Percentiles rank a stretch among this genome's conserved stretches.
Evolutionary conservation across 352 stramenopile genomes (phyloP).

Genomic region (Globisporangium paddicum): DNA sequence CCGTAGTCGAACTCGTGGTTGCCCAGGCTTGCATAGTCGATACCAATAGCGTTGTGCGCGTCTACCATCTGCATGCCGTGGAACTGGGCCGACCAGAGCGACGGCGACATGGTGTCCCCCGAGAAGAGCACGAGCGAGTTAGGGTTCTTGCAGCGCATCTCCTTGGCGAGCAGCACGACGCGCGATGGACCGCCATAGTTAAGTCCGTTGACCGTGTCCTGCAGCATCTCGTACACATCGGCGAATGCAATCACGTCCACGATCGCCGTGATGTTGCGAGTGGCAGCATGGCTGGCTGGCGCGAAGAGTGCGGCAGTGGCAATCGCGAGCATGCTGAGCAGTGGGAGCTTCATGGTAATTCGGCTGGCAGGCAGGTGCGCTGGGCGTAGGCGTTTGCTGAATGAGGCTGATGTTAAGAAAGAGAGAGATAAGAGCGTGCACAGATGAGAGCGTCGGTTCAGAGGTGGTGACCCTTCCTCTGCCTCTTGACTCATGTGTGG

Average conservation of each 20-base stretch:
- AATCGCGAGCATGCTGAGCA: neutral
- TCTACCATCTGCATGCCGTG: slow-evolving; percentile 77
- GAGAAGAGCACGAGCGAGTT: slow-evolving; percentile 75
- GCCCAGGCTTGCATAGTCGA: slow-evolving; percentile 65
- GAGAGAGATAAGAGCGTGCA: neutral
- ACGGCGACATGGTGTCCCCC: slow-evolving; percentile 71
- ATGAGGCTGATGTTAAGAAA: neutral
- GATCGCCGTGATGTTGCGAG: slow-evolving; percentile 34
- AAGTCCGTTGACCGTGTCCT: slow-evolving; percentile 50
- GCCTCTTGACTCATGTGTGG: too few relatives aligned
- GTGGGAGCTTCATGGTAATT: neutral
- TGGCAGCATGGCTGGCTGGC: neutral
- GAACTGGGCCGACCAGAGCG: slow-evolving; percentile 75
- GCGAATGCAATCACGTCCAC: slow-evolving; percentile 76
- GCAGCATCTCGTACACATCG: slow-evolving; percentile 76
- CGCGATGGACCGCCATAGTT: slow-evolving; percentile 60
- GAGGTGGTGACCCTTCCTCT: neutral
- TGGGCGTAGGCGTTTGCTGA: neutral
- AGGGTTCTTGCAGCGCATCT: slow-evolving; percentile 47
- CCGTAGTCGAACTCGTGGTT: slow-evolving; percentile 85
- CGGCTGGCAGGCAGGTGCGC: neutral
- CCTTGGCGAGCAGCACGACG: slow-evolving; percentile 48
- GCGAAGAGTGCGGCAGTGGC: neutral
- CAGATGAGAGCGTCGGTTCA: neutral
- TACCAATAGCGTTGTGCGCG: slow-evolving; percentile 66